These are phyloP conservation scores for Fusarium concolor DNA, from an alignment of 2,329 filamentous ascomycete species.

Conservation along the genomic window DNA sequence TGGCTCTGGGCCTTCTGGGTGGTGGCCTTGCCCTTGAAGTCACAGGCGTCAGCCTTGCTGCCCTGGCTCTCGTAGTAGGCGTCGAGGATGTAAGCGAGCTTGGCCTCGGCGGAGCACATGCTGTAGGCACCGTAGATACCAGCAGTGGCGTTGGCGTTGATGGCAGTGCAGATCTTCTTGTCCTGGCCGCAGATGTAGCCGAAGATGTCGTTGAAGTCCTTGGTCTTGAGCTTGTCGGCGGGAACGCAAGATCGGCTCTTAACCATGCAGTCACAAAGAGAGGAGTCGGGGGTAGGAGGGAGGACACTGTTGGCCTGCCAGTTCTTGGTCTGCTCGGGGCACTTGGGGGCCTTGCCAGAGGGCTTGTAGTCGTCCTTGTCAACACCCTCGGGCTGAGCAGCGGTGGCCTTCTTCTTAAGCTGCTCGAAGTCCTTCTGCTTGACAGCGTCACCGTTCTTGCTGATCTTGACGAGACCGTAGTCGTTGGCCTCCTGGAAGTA, in stretches of 20 bases:
- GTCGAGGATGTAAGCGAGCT: slow-evolving; percentile 80
- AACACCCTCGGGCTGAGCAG: slow-evolving; percentile 74
- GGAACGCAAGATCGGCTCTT: slow-evolving; percentile 78
- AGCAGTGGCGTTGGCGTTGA: slow-evolving; percentile 72
- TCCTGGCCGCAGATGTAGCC: slow-evolving; percentile 74
- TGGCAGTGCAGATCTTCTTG: slow-evolving; percentile 71
- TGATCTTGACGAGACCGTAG: slow-evolving; percentile 80
- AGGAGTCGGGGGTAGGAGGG: slow-evolving; percentile 82
- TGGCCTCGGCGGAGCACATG: slow-evolving; percentile 77
- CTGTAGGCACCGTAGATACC: slow-evolving; percentile 81
- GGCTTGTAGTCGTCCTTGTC: slow-evolving; percentile 76
- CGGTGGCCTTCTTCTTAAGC: slow-evolving; percentile 76
- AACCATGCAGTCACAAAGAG: slow-evolving; percentile 89
- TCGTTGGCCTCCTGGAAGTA: slow-evolving; percentile 93
- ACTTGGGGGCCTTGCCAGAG: slow-evolving; percentile 76
- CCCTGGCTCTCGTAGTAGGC: slow-evolving; percentile 74
- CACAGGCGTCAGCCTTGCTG: slow-evolving; percentile 69
- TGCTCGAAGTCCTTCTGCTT: slow-evolving; percentile 80
- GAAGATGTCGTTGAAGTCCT: slow-evolving; percentile 77
- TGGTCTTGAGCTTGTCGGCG: slow-evolving; percentile 64
- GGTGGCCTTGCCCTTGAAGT: slow-evolving; percentile 75
- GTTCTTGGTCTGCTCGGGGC: slow-evolving; percentile 71
- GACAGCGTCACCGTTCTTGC: slow-evolving; percentile 66
- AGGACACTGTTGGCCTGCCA: slow-evolving; percentile 77
- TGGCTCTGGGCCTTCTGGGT: slow-evolving; percentile 62